These are phyloP conservation scores for Naganishia cerealis DNA, from an alignment of 1,284 basidiomycete genomes.

Conservation along the genomic window DNA sequence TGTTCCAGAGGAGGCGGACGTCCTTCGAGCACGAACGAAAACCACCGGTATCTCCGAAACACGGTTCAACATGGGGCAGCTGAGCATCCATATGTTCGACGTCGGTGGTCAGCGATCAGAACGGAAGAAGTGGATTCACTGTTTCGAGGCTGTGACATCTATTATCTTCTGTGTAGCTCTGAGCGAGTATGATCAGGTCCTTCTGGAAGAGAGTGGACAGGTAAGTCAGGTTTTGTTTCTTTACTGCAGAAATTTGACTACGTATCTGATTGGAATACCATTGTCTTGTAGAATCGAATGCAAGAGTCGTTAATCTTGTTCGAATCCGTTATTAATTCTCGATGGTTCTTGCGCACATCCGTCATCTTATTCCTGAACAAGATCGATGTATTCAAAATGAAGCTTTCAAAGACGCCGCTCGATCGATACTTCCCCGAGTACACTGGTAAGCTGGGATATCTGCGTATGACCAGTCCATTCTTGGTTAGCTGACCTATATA, in stretches of 20 bases:
- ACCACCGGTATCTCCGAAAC: constrained; percentile 93
- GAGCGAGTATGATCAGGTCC: constrained; percentile 89
- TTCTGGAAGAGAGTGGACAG: constrained; percentile 66
- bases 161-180: constrained; percentile 95
- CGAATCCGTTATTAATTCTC: constrained; percentile 93
- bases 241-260: not conserved
- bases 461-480: not conserved
- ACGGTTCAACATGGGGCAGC: constrained; percentile 58
- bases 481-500: not conserved
- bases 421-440: constrained; percentile 93
- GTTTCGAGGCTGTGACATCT: constrained; percentile 87
- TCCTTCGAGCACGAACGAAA: constrained; percentile 83
- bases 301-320: constrained; percentile 88
- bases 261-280: not conserved
- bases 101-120: constrained; percentile 91
- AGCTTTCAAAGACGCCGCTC: constrained; percentile 81
- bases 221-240: constrained; percentile 46
- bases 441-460: constrained; percentile 56
- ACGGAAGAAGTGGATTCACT: constrained; percentile 66
- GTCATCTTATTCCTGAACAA: constrained; percentile 94
- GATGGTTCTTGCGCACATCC: constrained; percentile 91
- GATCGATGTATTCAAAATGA: constrained; percentile 92
- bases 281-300: constrained; percentile 80
- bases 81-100: constrained; percentile 76
- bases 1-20: constrained; percentile 83